phyloP scores from a whole-genome alignment of 805 yeast species.

The Ogataea philodendri region DNA sequence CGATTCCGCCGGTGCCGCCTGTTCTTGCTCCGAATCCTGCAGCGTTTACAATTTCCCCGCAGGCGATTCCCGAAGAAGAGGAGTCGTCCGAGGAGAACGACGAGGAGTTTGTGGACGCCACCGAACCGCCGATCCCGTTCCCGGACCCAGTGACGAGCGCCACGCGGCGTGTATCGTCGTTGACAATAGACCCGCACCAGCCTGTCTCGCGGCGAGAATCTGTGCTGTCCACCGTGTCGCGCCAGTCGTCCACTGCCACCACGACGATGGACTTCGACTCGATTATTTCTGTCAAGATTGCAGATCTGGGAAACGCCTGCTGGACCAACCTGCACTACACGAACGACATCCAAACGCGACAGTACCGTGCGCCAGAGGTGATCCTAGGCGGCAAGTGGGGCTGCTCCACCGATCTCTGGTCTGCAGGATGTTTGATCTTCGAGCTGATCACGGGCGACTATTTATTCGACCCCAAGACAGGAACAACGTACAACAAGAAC shows the following conservation, averaged over 20 bases:
- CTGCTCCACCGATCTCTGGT: conserved; percentile 61
- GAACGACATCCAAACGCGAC: conserved; percentile 67
- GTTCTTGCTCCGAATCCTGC: background rate
- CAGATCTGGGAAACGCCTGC: conserved; percentile 71
- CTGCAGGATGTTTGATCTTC: conserved; percentile 55
- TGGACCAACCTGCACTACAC: conserved; percentile 63
- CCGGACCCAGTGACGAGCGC: conserved; percentile 15
- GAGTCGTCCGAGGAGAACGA: conserved; percentile 16
- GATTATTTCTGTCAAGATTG: conserved; percentile 51
- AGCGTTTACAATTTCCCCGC: conserved; percentile 7
- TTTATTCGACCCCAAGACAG: conserved; percentile 58
- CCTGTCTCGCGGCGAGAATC: conserved; percentile 16
- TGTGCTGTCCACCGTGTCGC: conserved; percentile 13
- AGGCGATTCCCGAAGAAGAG: conserved; percentile 19
- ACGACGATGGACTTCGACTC: conserved; percentile 27
- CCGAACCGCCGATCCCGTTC: conserved; percentile 21
- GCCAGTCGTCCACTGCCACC: conserved; percentile 17
- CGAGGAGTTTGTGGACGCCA: conserved; percentile 30
- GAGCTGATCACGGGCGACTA: conserved; percentile 62
- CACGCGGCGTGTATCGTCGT: conserved; percentile 17
- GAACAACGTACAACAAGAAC: conserved; percentile 46
- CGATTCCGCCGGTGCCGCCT: conserved; percentile 1
- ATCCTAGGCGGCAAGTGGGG: conserved; percentile 61
- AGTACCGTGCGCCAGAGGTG: conserved; percentile 65
- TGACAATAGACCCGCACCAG: conserved; percentile 7